A percentile compares a stretch with the other conserved stretches of the same genome.
Conservation (phyloP, 768 basidiomycete genomes). For the Butyriboletus loyo region DNA sequence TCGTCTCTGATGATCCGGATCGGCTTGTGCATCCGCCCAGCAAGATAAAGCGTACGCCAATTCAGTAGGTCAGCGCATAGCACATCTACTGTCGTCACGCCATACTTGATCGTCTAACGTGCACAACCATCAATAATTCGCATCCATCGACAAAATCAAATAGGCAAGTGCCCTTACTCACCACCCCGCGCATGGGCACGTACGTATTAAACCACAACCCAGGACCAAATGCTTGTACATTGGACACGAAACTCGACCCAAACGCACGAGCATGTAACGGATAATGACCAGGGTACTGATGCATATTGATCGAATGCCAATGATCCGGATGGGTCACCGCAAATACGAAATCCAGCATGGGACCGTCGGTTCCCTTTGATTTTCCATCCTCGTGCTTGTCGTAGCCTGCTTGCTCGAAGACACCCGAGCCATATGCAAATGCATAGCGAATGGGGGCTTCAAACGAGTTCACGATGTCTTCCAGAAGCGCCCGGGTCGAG, state of each 20-base stretch:
- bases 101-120: constrained; percentile 88
- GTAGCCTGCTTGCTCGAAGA: constrained; percentile 91
- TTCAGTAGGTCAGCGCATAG: constrained; percentile 88
- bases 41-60: constrained; percentile 91
- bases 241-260: constrained; percentile 80
- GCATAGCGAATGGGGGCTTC: constrained; percentile 94
- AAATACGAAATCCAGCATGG: constrained; percentile 96
- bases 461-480: constrained; percentile 76
- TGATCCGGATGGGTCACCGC: constrained; percentile 91
- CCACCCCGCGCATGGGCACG: constrained; percentile 79
- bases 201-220: constrained; percentile 97
- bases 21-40: constrained; percentile 97
- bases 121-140: neutral
- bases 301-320: constrained; percentile 95
- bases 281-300: constrained; percentile 89
- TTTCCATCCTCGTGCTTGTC: constrained; percentile 24
- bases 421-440: constrained; percentile 95
- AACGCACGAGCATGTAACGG: constrained; percentile 81
- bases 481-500: constrained; percentile 75
- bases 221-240: constrained; percentile 70
- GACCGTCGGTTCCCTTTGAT: constrained; percentile 39
- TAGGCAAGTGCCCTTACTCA: constrained; percentile 41
- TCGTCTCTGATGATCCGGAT: constrained; percentile 91
- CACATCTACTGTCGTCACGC: constrained; percentile 87
- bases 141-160: neutral